phyloP scores from a whole-genome alignment of 768 basidiomycete genomes.

The Lactarius hengduanensis region DNA sequence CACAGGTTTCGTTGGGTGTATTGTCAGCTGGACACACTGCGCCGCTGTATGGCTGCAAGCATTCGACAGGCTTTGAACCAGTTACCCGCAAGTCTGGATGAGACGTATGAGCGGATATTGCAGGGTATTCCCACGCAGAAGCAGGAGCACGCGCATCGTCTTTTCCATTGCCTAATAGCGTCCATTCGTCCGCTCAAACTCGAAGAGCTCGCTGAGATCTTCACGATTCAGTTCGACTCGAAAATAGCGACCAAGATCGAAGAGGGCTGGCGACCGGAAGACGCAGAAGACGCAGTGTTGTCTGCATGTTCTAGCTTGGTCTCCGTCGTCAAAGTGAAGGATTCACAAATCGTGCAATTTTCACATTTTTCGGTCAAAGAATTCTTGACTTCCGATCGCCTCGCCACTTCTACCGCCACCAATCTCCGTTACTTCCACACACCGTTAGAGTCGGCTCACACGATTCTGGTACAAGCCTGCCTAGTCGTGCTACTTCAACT shows the following conservation, averaged over 20 bases:
- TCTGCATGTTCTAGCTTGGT: slow-evolving; percentile 3
- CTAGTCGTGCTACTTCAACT: not conserved
- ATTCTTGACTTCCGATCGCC: slow-evolving; percentile 10
- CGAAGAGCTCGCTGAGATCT: slow-evolving; percentile 14
- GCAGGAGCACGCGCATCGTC: not conserved
- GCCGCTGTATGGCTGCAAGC: not conserved
- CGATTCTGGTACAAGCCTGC: not conserved
- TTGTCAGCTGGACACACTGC: slow-evolving; percentile 6
- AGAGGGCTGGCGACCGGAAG: slow-evolving; percentile 1
- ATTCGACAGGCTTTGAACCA: not conserved
- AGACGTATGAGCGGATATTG: slow-evolving; percentile 1
- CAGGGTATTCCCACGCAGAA: slow-evolving; percentile 6
- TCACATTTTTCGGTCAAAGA: slow-evolving; percentile 14
- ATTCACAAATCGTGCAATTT: not conserved
- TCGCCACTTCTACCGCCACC: not conserved
- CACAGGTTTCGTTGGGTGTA: slow-evolving; percentile 9
- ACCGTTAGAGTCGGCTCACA: not conserved
- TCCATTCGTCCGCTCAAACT: slow-evolving; percentile 3
- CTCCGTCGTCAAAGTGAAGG: not conserved
- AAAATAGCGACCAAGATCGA: not conserved
- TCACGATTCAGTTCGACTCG: slow-evolving; percentile 1
- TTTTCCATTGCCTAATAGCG: not conserved
- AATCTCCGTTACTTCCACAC: not conserved
- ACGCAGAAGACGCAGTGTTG: not conserved
- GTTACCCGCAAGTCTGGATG: not conserved